phyloP scores from a whole-genome alignment of 2,329 filamentous ascomycete species.

The Aspergillus awamori region DNA sequence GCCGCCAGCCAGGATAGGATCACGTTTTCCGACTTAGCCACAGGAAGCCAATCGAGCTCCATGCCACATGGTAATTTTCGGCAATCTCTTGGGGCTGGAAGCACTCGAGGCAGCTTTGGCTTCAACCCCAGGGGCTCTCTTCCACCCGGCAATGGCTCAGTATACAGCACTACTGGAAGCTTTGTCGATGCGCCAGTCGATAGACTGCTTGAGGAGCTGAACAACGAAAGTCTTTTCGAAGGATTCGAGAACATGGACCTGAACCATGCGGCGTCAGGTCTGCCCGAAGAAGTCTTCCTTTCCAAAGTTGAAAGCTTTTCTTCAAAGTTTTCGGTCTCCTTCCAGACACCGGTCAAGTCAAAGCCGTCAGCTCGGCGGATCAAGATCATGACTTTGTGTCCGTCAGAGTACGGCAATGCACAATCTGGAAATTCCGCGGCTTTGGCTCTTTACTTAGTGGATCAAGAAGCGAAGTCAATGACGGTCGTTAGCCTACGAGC shows the following conservation, averaged over 20 bases:
- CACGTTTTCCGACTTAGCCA: slow-evolving; percentile 73
- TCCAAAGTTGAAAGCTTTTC: slow-evolving; percentile 70
- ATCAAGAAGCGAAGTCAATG: slow-evolving; percentile 67
- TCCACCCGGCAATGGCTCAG: slow-evolving; percentile 52
- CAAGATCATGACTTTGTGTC: slow-evolving; percentile 67
- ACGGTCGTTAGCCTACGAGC: slow-evolving; percentile 67
- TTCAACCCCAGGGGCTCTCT: slow-evolving; percentile 59
- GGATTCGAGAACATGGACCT: slow-evolving; percentile 73
- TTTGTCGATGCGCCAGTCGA: slow-evolving; percentile 71
- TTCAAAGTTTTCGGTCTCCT: slow-evolving; percentile 50
- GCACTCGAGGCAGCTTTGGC: slow-evolving; percentile 64
- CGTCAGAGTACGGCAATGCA: slow-evolving; percentile 36
- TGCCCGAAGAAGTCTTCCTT: slow-evolving; percentile 72
- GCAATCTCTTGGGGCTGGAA: slow-evolving; percentile 72
- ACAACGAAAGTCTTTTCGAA: slow-evolving; percentile 64
- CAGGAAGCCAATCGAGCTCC: slow-evolving; percentile 43
- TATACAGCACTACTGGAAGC: slow-evolving; percentile 58
- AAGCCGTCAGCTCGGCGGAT: slow-evolving; percentile 31
- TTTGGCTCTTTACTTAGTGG: slow-evolving; percentile 66
- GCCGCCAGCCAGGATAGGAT: slow-evolving; percentile 81
- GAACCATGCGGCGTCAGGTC: slow-evolving; percentile 71
- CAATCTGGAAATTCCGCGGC: slow-evolving; percentile 36
- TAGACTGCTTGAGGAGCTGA: slow-evolving; percentile 68
- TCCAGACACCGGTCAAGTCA: slow-evolving; percentile 30
- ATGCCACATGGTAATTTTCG: slow-evolving; percentile 55